These are phyloP conservation scores for Fusarium sp. DNA, from an alignment of 2,329 filamentous ascomycete species.

Conservation along the genomic window DNA sequence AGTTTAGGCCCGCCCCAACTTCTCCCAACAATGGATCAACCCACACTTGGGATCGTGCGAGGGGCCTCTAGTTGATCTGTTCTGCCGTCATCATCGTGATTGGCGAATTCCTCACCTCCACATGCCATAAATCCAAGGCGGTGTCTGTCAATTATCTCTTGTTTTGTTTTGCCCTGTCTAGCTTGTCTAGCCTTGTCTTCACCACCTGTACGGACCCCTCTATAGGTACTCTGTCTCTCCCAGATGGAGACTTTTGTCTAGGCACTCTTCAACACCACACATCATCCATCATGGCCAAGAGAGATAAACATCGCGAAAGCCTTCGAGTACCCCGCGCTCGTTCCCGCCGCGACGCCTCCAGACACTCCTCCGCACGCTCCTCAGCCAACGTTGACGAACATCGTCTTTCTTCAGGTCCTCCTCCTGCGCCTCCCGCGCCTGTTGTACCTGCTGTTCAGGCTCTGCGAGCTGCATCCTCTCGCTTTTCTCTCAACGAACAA, in stretches of 20 bases:
- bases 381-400: conserved; percentile 44
- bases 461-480: conserved; percentile 57
- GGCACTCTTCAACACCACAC: conserved; percentile 8
- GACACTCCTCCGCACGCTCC: conserved; percentile 47
- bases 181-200: background rate
- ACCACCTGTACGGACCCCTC: background rate
- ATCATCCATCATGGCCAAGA: conserved; percentile 47
- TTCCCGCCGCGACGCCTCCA: conserved; percentile 30
- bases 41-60: conserved; percentile 36
- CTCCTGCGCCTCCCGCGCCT: conserved; percentile 28
- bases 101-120: conserved; percentile 39
- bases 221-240: background rate
- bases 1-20: conserved; percentile 12
- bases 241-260: conserved; percentile 21
- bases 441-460: conserved; percentile 10
- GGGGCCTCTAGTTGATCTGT: conserved; percentile 35
- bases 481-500: conserved; percentile 63
- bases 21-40: conserved; percentile 37
- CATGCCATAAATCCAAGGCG: conserved; percentile 17
- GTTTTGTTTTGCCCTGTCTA: conserved; percentile 1
- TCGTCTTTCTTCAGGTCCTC: conserved; percentile 36
- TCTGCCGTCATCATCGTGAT: conserved; percentile 40
- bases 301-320: conserved; percentile 46
- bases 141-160: conserved; percentile 39
- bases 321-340: conserved; percentile 50